Evolutionary conservation across 371 early-diverging fungal genomes (phyloP).

Genomic region (Mortierella sp.): DNA sequence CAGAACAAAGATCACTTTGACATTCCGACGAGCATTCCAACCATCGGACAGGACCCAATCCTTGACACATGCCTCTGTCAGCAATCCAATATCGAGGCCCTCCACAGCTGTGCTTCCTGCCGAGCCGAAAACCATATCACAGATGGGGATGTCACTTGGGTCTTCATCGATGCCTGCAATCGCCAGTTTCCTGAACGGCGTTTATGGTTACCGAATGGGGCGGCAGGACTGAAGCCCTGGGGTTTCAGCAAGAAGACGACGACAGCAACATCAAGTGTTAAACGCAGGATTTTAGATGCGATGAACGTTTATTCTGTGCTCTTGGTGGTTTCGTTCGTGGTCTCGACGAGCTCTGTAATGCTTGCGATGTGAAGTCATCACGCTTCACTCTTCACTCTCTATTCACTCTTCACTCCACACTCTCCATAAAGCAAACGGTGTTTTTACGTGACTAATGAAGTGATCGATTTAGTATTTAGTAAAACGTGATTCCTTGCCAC

Average conservation of each 20-base stretch:
- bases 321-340: slow-evolving; percentile 12
- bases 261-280: not conserved
- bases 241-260: not conserved
- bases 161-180: slow-evolving; percentile 37
- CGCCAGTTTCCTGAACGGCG: slow-evolving; percentile 22
- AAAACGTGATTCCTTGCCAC: too few relatives aligned
- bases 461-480: too few relatives aligned
- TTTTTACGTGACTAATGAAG: too few relatives aligned
- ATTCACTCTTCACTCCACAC: slow-evolving; percentile 64
- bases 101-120: slow-evolving; percentile 42
- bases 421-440: too few relatives aligned
- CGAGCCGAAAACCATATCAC: slow-evolving; percentile 34
- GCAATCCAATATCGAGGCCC: slow-evolving; percentile 25
- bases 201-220: slow-evolving; percentile 14
- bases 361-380: slow-evolving; percentile 5
- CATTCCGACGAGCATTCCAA: slow-evolving; percentile 35
- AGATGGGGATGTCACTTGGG: slow-evolving; percentile 28
- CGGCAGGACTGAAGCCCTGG: slow-evolving; percentile 16
- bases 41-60: slow-evolving; percentile 37
- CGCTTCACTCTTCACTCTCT: too few relatives aligned
- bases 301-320: slow-evolving; percentile 25
- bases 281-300: slow-evolving; percentile 1
- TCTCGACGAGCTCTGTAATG: slow-evolving; percentile 6
- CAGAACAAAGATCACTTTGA: slow-evolving; percentile 44
- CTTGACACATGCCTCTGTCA: slow-evolving; percentile 47